Evolutionary conservation across 1,284 basidiomycete genomes (phyloP), one percentile per base, ranked within the genome.

Genomic region (Puccinia brachypodii): DNA sequence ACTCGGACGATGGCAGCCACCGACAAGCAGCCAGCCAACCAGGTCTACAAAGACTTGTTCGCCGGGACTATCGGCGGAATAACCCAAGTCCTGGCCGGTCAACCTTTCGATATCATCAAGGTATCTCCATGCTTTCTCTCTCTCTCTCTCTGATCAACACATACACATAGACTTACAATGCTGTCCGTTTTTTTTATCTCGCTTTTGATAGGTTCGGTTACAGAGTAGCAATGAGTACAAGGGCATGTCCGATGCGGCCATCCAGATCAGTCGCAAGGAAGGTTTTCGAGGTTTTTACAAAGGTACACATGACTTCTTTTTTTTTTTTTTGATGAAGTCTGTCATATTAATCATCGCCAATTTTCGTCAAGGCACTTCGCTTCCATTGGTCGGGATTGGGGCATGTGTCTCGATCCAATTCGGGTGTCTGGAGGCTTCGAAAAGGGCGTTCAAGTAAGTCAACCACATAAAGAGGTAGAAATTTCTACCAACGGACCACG

Each of bases 351-450:
- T 92, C 0, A 94, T 94, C 8, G 87, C 94, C 56, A 95, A 94
- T 0, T 98, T 98, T 88, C 98, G 98, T 90, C 98, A 98, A 94
- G 96, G 96, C 68, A 98, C 96, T 0, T 88, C 96, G 56, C 94
- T 95, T 7, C 96, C 96, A 11, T 89, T 99, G 25, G 89, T 98
- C 33, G 96, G 96, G 56, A 97, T 98, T 83, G 96, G 96, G 84
- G 89, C 92, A 58, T 96, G 96, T 86, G 96, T 98, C 1, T 96
- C 94, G 13, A 96, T 99, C 85, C 96, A 99, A 86, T 99, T 99
- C 86, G 96, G 92, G 77, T 95, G 92, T 33, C 89, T 98, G 81
- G 95, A 97, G 87, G 92, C 91, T 84, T 89, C 92, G 62, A 99
- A 99, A 87, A 91, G 96, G n/a, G 88, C 89, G 83, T 96, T 98